Evolutionary conservation across 2,329 filamentous ascomycete species (phyloP), one percentile per base, ranked within the genome.

Genomic region (Aspergillus tanneri): DNA sequence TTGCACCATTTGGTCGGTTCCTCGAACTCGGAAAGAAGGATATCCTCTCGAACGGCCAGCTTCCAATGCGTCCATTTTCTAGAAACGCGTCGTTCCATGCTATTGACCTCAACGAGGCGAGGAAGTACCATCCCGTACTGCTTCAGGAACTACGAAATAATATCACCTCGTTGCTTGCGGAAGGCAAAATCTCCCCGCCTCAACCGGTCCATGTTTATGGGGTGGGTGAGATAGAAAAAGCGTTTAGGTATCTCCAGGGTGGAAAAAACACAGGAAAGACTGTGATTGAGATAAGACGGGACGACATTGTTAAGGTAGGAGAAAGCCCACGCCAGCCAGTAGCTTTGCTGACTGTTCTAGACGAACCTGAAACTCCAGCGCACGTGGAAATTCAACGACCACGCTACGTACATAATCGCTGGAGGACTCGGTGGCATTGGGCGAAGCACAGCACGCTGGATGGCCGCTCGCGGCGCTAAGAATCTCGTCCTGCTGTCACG

Each of bases 261-360:
- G 68, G 71, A 0, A 61, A 61, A 10, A 70, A 72, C 38, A 64
- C 67, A 2, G 72, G 73, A 6, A 75, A 74, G 54, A 54, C 73
- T 2, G 66, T 74, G 4, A 37, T 54, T 11, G 47, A 46, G 16
- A 46, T 50, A 5, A 41, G 42, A 10, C 27, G 40, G 9, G 35
- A 46, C 21, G 47, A 50, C 4, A 18, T 32, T 19, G 52, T 52
- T 11, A 36, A 27, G 42, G 52, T 54, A 39, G 14, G 47, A 30
- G 4, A 9, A 6, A 4, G 3, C 21, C n/a, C 9, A 9, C 5
- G 7, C 9, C 25, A 28, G 16, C 24, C 38, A 9, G 16, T 18
- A 24, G 24, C 16, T 42, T 14, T 9, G 25, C 14, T 42, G 16
- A 42, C 12, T 14, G 5, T 4, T 3, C 2, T 41, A 25, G 9